Conservation (phyloP, 257 asterid species). For the Solanum appendiculatum region DNA sequence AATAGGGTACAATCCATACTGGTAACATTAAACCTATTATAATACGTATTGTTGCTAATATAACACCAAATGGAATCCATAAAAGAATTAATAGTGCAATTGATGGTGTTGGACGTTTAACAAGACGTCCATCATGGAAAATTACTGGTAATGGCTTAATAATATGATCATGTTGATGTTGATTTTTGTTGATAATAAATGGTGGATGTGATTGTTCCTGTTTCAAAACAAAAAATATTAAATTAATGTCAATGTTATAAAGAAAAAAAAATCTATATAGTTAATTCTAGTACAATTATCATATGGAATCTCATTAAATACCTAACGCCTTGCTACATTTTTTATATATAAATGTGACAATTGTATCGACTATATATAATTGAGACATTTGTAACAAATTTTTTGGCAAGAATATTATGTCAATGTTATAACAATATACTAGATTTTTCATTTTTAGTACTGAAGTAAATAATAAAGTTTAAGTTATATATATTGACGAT, state of each 20-base stretch:
- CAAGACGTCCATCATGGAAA: conserved; percentile 89
- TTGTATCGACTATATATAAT: not conserved
- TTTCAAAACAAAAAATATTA: not conserved
- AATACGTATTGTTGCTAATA: conserved; percentile 50
- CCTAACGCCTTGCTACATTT: not conserved
- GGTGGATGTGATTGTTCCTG: conserved; percentile 45
- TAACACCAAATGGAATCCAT: conserved; percentile 69
- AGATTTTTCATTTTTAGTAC: not conserved
- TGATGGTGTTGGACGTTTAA: conserved; percentile 59
- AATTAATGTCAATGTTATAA: not conserved
- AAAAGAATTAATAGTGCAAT: conserved; percentile 53
- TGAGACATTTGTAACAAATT: not conserved
- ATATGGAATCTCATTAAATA: not conserved
- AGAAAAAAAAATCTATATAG: not conserved
- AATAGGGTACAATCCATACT: conserved; percentile 26
- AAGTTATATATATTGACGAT: not conserved
- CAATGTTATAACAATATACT: not conserved
- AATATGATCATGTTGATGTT: not conserved
- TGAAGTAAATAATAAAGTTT: not conserved
- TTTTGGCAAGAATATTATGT: not conserved
- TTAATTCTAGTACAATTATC: not conserved
- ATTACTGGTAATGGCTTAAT: conserved; percentile 66
- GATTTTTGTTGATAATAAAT: conserved; percentile 4
- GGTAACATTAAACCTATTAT: conserved; percentile 46
- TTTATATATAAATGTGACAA: not conserved